These are phyloP conservation scores for Diaporthe vexans DNA, from an alignment of 2,329 filamentous ascomycete genomes.

Conservation along the genomic window DNA sequence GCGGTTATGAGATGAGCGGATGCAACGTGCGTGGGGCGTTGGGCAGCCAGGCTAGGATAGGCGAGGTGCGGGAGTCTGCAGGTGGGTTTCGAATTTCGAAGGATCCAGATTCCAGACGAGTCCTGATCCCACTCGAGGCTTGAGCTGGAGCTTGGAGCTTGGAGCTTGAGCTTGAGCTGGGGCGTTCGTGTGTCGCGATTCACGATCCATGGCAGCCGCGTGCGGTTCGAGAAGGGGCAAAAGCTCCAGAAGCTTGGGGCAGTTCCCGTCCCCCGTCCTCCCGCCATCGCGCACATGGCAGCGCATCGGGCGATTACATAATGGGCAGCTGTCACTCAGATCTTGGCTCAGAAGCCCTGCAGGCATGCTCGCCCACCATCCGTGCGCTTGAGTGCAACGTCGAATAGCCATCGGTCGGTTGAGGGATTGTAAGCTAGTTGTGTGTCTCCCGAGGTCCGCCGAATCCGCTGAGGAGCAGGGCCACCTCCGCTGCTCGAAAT, in stretches of 20 bases:
- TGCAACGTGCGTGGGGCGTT: slow-evolving; percentile 40
- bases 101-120: slow-evolving; percentile 21
- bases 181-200: slow-evolving; percentile 17
- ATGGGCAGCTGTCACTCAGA: neutral
- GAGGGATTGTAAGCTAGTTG: neutral
- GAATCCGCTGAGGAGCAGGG: slow-evolving; percentile 10
- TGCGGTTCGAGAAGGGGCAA: slow-evolving; percentile 15
- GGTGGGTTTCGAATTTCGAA: slow-evolving; percentile 37
- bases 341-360: neutral
- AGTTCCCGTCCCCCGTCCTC: neutral
- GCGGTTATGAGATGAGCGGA: slow-evolving; percentile 36
- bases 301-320: slow-evolving; percentile 28
- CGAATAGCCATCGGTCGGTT: neutral
- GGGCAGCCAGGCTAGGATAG: slow-evolving; percentile 39
- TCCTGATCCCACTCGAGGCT: slow-evolving; percentile 16
- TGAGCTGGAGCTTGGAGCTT: neutral
- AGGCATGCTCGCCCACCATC: neutral
- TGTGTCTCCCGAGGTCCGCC: slow-evolving; percentile 15
- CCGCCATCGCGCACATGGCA: neutral
- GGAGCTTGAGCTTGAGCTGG: neutral
- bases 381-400: slow-evolving; percentile 24
- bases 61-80: slow-evolving; percentile 32
- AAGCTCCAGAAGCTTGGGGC: slow-evolving; percentile 27
- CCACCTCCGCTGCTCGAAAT: slow-evolving; percentile 25
- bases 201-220: slow-evolving; percentile 16